Percentiles rank a stretch among this genome's conserved stretches.
These are phyloP conservation scores for Populus hybrid DNA, from an alignment of 441 rosid species.

Conservation along the genomic window DNA sequence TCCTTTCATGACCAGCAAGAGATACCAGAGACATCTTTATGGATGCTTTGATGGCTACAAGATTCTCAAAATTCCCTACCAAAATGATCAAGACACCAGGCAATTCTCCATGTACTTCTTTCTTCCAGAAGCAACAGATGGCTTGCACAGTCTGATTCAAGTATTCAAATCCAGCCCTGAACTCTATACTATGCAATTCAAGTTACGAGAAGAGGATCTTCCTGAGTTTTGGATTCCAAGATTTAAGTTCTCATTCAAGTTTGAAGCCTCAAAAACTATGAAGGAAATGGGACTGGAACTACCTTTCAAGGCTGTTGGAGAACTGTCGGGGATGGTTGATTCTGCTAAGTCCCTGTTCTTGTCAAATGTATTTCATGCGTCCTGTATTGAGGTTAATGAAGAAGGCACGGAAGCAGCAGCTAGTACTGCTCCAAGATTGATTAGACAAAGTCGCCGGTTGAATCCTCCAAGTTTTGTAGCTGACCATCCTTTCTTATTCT, in stretches of 20 bases:
- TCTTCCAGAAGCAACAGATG: slow-evolving; percentile 20
- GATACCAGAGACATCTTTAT: slow-evolving; percentile 6
- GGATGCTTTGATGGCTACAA: slow-evolving; percentile 6
- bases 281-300: slow-evolving; percentile 17
- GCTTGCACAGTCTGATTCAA: background rate
- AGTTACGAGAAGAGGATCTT: background rate
- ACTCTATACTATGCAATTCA: background rate
- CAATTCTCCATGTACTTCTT: slow-evolving; percentile 25
- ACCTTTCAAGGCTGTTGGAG: slow-evolving; percentile 10
- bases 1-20: slow-evolving; percentile 26
- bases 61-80: slow-evolving; percentile 23
- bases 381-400: slow-evolving; percentile 22
- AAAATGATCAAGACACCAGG: slow-evolving; percentile 4
- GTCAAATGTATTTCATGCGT: slow-evolving; percentile 19
- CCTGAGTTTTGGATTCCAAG: slow-evolving; percentile 26
- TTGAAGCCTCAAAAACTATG: slow-evolving; percentile 17
- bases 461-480: slow-evolving; percentile 26
- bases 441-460: no score
- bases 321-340: slow-evolving; percentile 20
- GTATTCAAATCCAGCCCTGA: background rate
- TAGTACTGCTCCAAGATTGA: background rate
- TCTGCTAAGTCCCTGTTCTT: background rate
- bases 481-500: slow-evolving; percentile 32
- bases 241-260: slow-evolving; percentile 25
- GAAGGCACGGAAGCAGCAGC: slow-evolving; percentile 24